phyloP scores from a whole-genome alignment of 352 stramenopile genomes.

The Phytopythium litorale region DNA sequence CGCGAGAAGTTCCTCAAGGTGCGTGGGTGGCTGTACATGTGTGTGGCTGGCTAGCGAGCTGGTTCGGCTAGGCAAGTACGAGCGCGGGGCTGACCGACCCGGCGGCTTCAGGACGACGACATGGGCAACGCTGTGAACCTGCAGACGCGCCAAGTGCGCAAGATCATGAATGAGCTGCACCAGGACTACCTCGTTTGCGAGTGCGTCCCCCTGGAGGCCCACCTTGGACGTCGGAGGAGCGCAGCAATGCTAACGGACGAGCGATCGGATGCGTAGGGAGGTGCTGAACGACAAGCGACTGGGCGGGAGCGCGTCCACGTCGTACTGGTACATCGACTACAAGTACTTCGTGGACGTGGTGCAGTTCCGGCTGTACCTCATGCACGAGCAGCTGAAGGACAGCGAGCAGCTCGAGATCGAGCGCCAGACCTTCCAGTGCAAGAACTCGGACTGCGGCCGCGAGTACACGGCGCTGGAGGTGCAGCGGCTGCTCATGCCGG shows the following conservation, averaged over 20 bases:
- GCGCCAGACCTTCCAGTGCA: constrained; percentile 84
- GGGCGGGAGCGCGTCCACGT: constrained; percentile 82
- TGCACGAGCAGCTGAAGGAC: constrained; percentile 85
- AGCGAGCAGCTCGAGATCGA: constrained; percentile 86
- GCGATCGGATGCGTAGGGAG: constrained; percentile 32
- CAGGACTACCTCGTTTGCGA: constrained; percentile 85
- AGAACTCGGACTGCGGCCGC: constrained; percentile 76
- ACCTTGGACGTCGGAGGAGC: too few relatives aligned
- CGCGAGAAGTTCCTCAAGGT: constrained; percentile 89
- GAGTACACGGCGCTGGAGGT: constrained; percentile 87
- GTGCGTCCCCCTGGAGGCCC: constrained; percentile 24
- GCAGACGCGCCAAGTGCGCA: constrained; percentile 85
- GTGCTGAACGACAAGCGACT: constrained; percentile 85
- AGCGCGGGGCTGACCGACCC: background rate
- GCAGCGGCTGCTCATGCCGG: constrained; percentile 76
- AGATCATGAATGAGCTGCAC: constrained; percentile 88
- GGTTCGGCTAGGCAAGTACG: background rate
- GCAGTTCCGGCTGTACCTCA: constrained; percentile 85
- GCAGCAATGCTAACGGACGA: too few relatives aligned
- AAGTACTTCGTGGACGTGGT: constrained; percentile 91
- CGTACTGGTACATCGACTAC: constrained; percentile 92
- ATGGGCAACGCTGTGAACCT: constrained; percentile 87
- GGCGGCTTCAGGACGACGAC: constrained; percentile 60
- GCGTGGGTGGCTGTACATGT: background rate
- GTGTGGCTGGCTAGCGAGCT: too few relatives aligned